These are phyloP conservation scores for Bocquillonia castaneifolia DNA, from an alignment of 441 rosid species.

Conservation along the genomic window DNA sequence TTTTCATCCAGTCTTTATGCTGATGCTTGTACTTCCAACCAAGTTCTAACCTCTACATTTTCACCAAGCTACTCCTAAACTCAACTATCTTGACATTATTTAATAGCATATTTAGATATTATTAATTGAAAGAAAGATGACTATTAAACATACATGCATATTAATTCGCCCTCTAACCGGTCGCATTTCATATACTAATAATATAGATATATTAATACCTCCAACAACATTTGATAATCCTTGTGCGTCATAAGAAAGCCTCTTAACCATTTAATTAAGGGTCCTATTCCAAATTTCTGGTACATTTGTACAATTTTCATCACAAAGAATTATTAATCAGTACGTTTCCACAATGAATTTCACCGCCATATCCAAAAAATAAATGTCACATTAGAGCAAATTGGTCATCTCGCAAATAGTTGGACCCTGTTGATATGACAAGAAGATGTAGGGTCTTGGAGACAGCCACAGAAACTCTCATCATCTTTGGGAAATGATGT, in stretches of 20 bases:
- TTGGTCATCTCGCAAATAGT: conserved; percentile 56
- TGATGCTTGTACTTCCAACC: not conserved
- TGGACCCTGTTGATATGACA: conserved; percentile 58
- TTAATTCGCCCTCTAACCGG: no score
- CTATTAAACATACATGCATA: no score
- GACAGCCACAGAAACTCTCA: conserved; percentile 70
- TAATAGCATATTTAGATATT: no score
- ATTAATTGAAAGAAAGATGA: no score
- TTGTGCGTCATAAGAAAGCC: no score
- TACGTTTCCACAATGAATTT: not conserved
- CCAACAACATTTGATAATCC: no score
- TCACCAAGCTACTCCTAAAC: not conserved
- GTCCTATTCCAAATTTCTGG: no score
- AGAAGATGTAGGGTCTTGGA: conserved; percentile 60
- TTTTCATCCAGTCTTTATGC: not conserved
- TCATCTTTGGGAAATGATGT: conserved; percentile 70
- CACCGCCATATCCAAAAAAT: not conserved
- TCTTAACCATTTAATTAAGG: no score
- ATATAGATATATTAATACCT: no score
- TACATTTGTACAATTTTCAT: no score
- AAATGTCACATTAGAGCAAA: conserved; percentile 11
- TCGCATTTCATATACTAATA: no score
- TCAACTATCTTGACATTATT: not conserved
- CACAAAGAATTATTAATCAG: no score
- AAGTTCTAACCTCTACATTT: not conserved